These are phyloP conservation scores for Triticum aestivum DNA, from an alignment of 176 grass and related monocot species.

Conservation along the genomic window DNA sequence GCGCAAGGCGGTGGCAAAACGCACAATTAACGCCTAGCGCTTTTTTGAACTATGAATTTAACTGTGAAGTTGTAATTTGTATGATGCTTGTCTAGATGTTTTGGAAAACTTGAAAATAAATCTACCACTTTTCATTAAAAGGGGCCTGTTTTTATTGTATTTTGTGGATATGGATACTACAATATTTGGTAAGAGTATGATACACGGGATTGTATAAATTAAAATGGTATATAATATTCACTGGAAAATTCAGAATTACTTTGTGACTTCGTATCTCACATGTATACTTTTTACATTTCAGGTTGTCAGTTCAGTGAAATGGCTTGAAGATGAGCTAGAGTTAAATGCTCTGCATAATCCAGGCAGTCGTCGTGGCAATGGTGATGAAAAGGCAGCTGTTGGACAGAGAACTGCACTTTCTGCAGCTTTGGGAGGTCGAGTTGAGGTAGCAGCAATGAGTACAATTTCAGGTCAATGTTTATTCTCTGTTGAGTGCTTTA, in stretches of 20 bases:
- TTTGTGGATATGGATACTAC: constrained; percentile 9
- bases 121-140: background rate
- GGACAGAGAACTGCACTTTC: constrained; percentile 89
- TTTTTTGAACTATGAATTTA: background rate
- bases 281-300: constrained; percentile 46
- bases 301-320: constrained; percentile 99
- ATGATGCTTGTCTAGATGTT: background rate
- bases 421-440: constrained; percentile 95
- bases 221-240: background rate
- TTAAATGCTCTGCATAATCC: constrained; percentile 93
- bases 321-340: constrained; percentile 99
- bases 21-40: too few relatives aligned
- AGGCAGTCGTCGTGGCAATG: constrained; percentile 74
- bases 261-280: constrained; percentile 5
- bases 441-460: constrained; percentile 90
- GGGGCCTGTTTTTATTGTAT: background rate
- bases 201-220: background rate
- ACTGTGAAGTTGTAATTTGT: background rate
- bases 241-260: constrained; percentile 4
- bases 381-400: constrained; percentile 88
- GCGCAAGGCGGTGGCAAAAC: too few relatives aligned
- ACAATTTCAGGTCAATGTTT: constrained; percentile 90
- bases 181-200: constrained; percentile 20
- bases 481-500: constrained; percentile 26
- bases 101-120: background rate